Evolutionary conservation across 805 yeast genomes (phyloP), one percentile per base, ranked within the genome.

Genomic region (Cyberlindnera petersonii): DNA sequence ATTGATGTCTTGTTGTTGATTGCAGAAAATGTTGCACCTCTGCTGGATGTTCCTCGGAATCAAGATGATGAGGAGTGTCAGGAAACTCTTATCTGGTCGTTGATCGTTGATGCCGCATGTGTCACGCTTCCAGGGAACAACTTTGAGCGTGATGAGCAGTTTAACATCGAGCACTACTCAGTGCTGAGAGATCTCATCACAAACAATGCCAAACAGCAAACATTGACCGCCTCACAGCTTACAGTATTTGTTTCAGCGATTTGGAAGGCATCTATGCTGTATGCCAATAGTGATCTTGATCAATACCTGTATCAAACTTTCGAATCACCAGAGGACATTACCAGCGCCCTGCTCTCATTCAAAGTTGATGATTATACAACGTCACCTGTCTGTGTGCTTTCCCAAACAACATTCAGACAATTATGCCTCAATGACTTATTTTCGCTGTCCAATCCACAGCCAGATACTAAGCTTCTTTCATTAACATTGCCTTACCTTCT

Each of bases 181-280:
- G 47, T 48, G 3, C 61, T 77, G 45, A 69, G 72, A 31, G 45
- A 49, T 0, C 44, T 68, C 4, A 52, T 82, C 4, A 43, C 79
- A 6, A 68, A 74, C 1, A 54, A 58, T 20, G 56, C 76, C 13
- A 47, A 55, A 1, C 58, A 65, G 13, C 26, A 42, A 0, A 49
- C 59, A 3, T 42, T 66, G 9, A 46, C 53, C 3, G 53, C 56
- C 5, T 49, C 50, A 1, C 55, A 68, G 16, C 50, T 80, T 10
- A 65, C 67, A 9, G 62, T 61, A 9, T 68, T 77, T 31, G 55
- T 82, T 3, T 56, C 66, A 5, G 58, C 70, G 1, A 50, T 87
- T 2, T 82, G 85, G 74, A 55, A 62, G 2, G 65, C 74, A 17
- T 82, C 91, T 1, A 83, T 69, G 47, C 60, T 75, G 20, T 83